These are phyloP conservation scores for Schoenoplectus tabernaemontani DNA, from an alignment of 202 grass and related monocot genomes.

Conservation along the genomic window DNA sequence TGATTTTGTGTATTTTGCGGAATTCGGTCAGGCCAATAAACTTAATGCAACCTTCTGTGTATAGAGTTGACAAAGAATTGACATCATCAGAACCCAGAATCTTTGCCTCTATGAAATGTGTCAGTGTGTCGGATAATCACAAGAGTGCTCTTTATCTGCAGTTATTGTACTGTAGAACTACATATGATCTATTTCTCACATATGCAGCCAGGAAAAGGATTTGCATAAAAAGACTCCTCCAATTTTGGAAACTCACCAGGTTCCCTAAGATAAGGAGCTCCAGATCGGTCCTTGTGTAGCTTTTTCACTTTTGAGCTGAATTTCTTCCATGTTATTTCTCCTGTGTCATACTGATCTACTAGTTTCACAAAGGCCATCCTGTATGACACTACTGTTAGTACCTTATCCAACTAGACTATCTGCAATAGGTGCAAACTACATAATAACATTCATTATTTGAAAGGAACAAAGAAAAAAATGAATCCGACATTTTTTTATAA, in stretches of 20 bases:
- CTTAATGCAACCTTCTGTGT: neutral
- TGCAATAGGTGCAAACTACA: neutral
- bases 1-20: neutral
- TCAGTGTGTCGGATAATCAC: neutral
- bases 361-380: conserved; percentile 80
- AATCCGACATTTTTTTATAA: conserved; percentile 6
- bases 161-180: neutral
- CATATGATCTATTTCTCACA: conserved; percentile 51
- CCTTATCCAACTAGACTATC: neutral
- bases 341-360: conserved; percentile 71
- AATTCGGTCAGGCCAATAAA: neutral
- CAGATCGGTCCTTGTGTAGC: conserved; percentile 52
- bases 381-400: conserved; percentile 4
- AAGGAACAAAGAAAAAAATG: neutral
- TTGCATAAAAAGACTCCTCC: conserved; percentile 93
- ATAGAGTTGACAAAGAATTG: neutral
- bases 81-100: neutral
- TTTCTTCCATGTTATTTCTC: conserved; percentile 66
- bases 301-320: conserved; percentile 81
- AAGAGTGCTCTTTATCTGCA: neutral
- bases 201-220: conserved; percentile 86
- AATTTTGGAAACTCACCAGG: conserved; percentile 82
- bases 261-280: conserved; percentile 71
- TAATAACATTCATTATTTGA: conserved; percentile 2
- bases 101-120: neutral